Conservation (phyloP, 2,329 filamentous ascomycete species). For the Colletotrichum godetiae region DNA sequence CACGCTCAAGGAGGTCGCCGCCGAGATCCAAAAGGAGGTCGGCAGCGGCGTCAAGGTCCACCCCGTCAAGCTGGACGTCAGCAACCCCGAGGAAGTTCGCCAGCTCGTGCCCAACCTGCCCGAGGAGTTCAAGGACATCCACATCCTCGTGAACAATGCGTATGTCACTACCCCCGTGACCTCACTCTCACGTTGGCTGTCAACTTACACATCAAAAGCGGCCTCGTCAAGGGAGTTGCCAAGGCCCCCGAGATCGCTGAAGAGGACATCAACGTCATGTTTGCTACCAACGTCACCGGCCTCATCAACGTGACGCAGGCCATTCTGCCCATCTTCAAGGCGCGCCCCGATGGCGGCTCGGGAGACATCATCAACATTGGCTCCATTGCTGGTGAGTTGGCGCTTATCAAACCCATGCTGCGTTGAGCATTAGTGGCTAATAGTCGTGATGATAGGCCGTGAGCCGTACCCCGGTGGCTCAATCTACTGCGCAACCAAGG, state of each 20-base stretch:
- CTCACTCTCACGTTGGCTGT: background rate
- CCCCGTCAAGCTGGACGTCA: constrained; percentile 88
- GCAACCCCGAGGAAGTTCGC: constrained; percentile 78
- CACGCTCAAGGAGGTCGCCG: constrained; percentile 78
- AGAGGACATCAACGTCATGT: constrained; percentile 88
- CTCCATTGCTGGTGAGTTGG: constrained; percentile 77
- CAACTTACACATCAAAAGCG: constrained; percentile 60
- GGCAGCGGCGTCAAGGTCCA: constrained; percentile 84
- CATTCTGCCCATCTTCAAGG: constrained; percentile 83
- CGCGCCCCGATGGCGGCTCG: constrained; percentile 77
- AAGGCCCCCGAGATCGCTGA: constrained; percentile 85
- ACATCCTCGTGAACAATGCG: constrained; percentile 97
- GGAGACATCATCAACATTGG: constrained; percentile 97
- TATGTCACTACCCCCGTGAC: constrained; percentile 57
- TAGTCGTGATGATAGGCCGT: constrained; percentile 58
- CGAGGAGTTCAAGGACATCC: constrained; percentile 83
- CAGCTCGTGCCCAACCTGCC: constrained; percentile 80
- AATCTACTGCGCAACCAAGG: constrained; percentile 95
- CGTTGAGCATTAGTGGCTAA: background rate
- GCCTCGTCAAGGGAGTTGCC: constrained; percentile 89
- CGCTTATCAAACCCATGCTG: background rate
- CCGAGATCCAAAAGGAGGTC: constrained; percentile 80
- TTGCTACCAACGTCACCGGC: constrained; percentile 92
- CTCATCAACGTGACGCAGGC: constrained; percentile 98
- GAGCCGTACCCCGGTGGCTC: constrained; percentile 87